phyloP scores from a whole-genome alignment of 139 green algal genomes.

The Chlamydomonas sp. region DNA sequence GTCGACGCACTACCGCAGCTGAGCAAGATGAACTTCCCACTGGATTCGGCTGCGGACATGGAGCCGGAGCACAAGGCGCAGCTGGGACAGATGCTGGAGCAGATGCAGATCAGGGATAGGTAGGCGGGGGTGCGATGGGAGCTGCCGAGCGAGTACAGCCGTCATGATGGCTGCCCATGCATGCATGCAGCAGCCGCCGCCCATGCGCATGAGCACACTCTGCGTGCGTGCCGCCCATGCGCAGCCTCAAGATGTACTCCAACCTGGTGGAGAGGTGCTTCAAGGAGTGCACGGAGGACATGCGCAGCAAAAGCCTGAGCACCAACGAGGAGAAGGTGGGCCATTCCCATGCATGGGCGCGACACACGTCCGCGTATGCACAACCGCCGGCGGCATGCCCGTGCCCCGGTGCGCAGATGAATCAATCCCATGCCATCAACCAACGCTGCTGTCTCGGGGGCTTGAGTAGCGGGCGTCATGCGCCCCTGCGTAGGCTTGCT shows the following conservation, averaged over 20 bases:
- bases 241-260: conserved; percentile 96
- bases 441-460: too few relatives aligned
- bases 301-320: conserved; percentile 86
- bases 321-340: conserved; percentile 84
- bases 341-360: too few relatives aligned
- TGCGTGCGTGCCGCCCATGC: neutral
- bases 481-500: too few relatives aligned
- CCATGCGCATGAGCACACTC: too few relatives aligned
- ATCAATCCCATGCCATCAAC: too few relatives aligned
- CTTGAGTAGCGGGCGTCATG: too few relatives aligned
- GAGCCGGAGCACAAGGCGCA: conserved; percentile 49
- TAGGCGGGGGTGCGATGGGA: conserved; percentile 18
- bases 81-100: conserved; percentile 59
- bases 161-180: neutral
- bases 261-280: conserved; percentile 92
- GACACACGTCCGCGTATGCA: too few relatives aligned
- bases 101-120: conserved; percentile 86
- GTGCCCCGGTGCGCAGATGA: too few relatives aligned
- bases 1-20: too few relatives aligned
- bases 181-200: too few relatives aligned
- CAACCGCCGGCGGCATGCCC: neutral
- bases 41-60: conserved; percentile 30
- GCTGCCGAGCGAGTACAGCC: neutral
- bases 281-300: conserved; percentile 82
- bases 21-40: conserved; percentile 32